Base-by-base conservation (phyloP, 495 filamentous ascomycete species). In the Penicillium coffeae region DNA sequence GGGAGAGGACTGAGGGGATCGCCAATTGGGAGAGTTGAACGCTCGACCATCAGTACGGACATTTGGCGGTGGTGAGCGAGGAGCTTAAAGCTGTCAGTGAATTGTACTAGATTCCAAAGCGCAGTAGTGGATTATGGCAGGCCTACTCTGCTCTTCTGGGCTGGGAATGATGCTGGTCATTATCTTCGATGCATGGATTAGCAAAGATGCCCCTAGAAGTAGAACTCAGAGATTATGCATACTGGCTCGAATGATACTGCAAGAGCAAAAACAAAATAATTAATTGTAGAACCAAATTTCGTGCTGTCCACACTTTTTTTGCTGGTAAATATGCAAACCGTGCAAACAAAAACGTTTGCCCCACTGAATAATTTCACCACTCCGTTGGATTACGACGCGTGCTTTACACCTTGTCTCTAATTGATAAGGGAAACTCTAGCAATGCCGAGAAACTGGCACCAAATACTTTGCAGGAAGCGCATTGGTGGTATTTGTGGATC, bases 1-100 rank as follows among this genome's bases (percentile, higher is more conserved):
- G 18, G 63, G 60, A 10, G 54, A 19, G 56, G 56, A 48, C 50
- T 65, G 35, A 40, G 66, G 63, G 50, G 60, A 65, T 36, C 72
- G 72, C 72, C 72, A 75, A 52, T 75, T 75, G 42, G 64, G 48
- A 0, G 72, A 75, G 50, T 72, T 64, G 59, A 75, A 75, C 34
- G 72, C 70, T 36, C 72, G 69, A 21, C 72, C 72, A 18, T 59
- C 66, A 5, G 70, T 67, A 30, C 72, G 54, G 33, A 73, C 68
- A 60, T 69, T 71, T 22, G 69, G 60, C 43, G 52, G 62, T n/a
- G 64, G 58, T 18, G 64, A 53, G 44, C 64, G 63, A 18, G 72
- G 70, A 50, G 70, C 71, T 73, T 48, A 10, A 21, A n/a, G 9
- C 13, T 36, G 43, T 46, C 10, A 46, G 43, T 19, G 3, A 21